These are phyloP conservation scores for Cymbidium sinense DNA, from an alignment of 106 monocot genomes.

Conservation along the genomic window DNA sequence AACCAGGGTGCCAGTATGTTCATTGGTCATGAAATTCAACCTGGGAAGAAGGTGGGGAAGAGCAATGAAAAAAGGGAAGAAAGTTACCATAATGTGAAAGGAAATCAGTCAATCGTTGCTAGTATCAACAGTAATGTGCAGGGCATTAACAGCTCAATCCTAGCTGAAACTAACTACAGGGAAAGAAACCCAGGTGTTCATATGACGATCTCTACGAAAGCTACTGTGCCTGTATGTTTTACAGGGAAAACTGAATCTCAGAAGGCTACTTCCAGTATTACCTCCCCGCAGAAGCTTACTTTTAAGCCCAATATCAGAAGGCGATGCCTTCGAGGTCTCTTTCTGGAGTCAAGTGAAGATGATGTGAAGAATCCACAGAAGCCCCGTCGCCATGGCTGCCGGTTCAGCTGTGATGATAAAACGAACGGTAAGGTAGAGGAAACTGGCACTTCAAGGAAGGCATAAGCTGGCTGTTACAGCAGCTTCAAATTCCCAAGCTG, in stretches of 20 bases:
- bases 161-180: slow-evolving; percentile 30
- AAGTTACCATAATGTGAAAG: not conserved
- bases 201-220: slow-evolving; percentile 22
- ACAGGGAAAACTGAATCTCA: slow-evolving; percentile 10
- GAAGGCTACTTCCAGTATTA: slow-evolving; percentile 8
- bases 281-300: slow-evolving; percentile 19
- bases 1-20: slow-evolving; percentile 74
- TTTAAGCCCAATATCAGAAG: slow-evolving; percentile 52
- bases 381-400: slow-evolving; percentile 59
- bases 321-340: slow-evolving; percentile 60
- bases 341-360: slow-evolving; percentile 58
- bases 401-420: slow-evolving; percentile 34
- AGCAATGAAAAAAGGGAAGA: not conserved
- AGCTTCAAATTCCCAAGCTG: not conserved
- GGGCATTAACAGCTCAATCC: slow-evolving; percentile 60
- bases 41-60: not conserved
- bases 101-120: slow-evolving; percentile 1
- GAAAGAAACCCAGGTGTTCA: slow-evolving; percentile 46
- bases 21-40: slow-evolving; percentile 8
- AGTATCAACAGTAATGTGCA: slow-evolving; percentile 62
- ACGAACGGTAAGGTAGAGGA: slow-evolving; percentile 16
- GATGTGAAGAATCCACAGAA: slow-evolving; percentile 45
- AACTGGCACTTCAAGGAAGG: not conserved
- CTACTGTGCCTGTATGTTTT: not conserved
- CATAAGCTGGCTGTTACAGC: not conserved